phyloP scores from a whole-genome alignment of 768 basidiomycete genomes.

The Mrakia blollopis region DNA sequence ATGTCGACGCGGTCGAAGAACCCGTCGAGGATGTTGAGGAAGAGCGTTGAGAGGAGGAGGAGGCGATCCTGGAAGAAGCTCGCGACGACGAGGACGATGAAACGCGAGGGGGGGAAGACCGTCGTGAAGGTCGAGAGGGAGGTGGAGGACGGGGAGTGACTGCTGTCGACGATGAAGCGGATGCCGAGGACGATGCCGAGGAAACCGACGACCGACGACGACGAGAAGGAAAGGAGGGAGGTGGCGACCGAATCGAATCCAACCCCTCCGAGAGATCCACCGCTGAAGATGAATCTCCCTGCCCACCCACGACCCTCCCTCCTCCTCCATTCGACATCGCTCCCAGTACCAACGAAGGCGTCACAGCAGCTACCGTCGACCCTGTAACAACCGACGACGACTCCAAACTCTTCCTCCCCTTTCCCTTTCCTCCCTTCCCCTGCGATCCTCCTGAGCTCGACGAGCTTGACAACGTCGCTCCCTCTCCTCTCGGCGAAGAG shows the following conservation, averaged over 20 bases:
- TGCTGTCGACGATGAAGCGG: background rate
- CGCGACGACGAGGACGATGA: background rate
- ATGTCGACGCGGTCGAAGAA: background rate
- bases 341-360: background rate
- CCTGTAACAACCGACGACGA: background rate
- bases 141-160: background rate
- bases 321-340: slow-evolving; percentile 1
- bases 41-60: background rate
- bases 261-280: background rate
- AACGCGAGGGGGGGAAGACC: background rate
- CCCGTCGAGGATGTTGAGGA: background rate
- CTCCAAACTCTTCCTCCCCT: background rate
- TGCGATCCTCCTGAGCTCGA: background rate
- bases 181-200: background rate
- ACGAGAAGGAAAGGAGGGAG: background rate
- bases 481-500: slow-evolving; percentile 1
- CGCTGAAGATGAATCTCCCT: background rate
- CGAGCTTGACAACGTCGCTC: background rate
- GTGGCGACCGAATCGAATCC: background rate
- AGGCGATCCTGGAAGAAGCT: background rate
- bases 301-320: background rate
- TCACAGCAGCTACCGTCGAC: background rate
- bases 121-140: background rate
- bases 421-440: background rate
- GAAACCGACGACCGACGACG: background rate